Base-by-base conservation (phyloP, 352 stramenopile species). In the Peronosclerospora sorghi region DNA sequence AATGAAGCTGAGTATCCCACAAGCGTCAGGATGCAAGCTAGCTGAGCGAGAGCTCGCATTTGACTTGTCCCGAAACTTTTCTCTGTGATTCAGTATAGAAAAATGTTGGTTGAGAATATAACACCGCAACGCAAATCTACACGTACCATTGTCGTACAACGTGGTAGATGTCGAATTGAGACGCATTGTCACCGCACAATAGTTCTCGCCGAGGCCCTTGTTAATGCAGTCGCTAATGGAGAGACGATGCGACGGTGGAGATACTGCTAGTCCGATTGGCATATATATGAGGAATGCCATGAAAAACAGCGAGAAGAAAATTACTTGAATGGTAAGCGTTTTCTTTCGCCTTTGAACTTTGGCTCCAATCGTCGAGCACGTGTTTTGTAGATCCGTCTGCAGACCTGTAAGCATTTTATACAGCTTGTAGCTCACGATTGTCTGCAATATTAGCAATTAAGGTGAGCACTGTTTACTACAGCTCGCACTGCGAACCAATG, bases 101-200 rank as follows among this genome's bases (percentile, higher is more conserved):
- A n/a, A n/a, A n/a, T n/a, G n/a, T n/a, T n/a, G n/a, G n/a, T n/a
- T n/a, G n/a, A n/a, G n/a, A n/a, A n/a, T n/a, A n/a, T n/a, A n/a
- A n/a, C n/a, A n/a, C n/a, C n/a, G n/a, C n/a, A n/a, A n/a, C n/a
- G n/a, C 27, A 57, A 19, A n/a, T n/a, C 32, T 27, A 8, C 2
- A 48, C 45, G 14, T 66, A 83, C 74, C 67, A 48, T 83, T 72
- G 54, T 88, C 73, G 48, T 69, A 85, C 6, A 88, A 60, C 36
- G 74, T 82, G 10, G 76, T 88, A 20, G 62, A 48, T n/a, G 59
- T 81, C 20, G 37, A 71, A 41, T 88, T 71, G 19, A 67, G 52
- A 18, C 52, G 48, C 59, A 85, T 76, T 0, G 57, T 79, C 29
- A 61, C 39, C 10, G 57, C 74, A 56, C 75, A 87, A 53, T 87